Evolutionary conservation across 371 early-diverging fungal genomes (phyloP).

Genomic region (Mucor indicus): DNA sequence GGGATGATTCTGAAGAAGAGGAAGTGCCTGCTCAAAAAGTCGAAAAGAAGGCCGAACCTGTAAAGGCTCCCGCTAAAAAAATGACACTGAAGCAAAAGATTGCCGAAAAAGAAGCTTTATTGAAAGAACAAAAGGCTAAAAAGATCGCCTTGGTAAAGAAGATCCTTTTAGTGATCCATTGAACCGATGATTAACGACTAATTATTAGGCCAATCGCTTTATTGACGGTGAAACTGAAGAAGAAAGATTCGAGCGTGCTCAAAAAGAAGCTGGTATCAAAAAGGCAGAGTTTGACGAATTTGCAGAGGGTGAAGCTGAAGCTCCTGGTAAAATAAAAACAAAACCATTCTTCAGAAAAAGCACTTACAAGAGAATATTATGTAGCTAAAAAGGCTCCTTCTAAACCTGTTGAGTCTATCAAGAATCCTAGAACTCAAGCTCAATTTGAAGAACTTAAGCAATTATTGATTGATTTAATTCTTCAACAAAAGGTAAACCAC

Average conservation of each 20-base stretch:
- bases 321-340: background rate
- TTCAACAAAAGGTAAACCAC: constrained; percentile 59
- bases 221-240: constrained; percentile 63
- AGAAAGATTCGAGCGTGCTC: constrained; percentile 62
- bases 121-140: constrained; percentile 32
- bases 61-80: constrained; percentile 21
- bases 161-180: too few species aligned
- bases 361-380: constrained; percentile 1
- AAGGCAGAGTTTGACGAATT: constrained; percentile 55
- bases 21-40: constrained; percentile 18
- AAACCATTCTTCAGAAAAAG: background rate
- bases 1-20: constrained; percentile 73
- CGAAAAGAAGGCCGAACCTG: constrained; percentile 32
- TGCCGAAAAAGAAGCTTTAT: constrained; percentile 52
- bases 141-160: constrained; percentile 42
- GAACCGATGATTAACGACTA: too few species aligned
- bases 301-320: constrained; percentile 3
- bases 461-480: constrained; percentile 66
- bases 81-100: constrained; percentile 62
- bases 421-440: constrained; percentile 81
- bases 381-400: constrained; percentile 22
- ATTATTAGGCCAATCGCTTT: constrained; percentile 43
- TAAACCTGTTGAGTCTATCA: constrained; percentile 60
- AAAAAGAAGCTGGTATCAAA: constrained; percentile 52
- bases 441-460: constrained; percentile 81